These are phyloP conservation scores for Warburgia ugandensis DNA, from an alignment of 164 flowering plant genomes.

Conservation along the genomic window DNA sequence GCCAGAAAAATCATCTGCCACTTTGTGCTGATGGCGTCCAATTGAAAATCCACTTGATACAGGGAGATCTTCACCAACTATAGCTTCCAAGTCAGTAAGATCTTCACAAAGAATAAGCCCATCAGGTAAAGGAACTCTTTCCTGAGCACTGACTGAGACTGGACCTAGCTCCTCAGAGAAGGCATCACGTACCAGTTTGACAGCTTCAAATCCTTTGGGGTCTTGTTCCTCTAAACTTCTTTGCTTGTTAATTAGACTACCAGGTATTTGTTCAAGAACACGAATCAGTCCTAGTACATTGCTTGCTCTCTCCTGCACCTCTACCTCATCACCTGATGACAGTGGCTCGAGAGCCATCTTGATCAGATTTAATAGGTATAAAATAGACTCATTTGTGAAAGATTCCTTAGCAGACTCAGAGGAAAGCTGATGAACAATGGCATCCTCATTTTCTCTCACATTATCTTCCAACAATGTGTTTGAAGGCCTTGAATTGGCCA, in stretches of 20 bases:
- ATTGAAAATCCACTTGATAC: constrained; percentile 36
- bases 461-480: constrained; percentile 18
- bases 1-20: constrained; percentile 14
- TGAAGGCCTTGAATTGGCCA: constrained; percentile 19
- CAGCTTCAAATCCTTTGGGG: constrained; percentile 23
- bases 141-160: constrained; percentile 65
- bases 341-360: constrained; percentile 58
- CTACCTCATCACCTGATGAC: constrained; percentile 57
- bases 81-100: constrained; percentile 58
- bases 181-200: constrained; percentile 37
- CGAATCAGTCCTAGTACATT: constrained; percentile 64
- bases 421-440: constrained; percentile 3
- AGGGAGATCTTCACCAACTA: constrained; percentile 45
- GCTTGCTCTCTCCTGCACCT: constrained; percentile 66
- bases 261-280: constrained; percentile 35
- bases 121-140: constrained; percentile 65
- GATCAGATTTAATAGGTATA: constrained; percentile 35
- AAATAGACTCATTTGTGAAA: constrained; percentile 40
- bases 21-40: constrained; percentile 22
- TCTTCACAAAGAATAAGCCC: constrained; percentile 59
- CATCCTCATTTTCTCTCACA: constrained; percentile 13
- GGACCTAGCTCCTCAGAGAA: constrained; percentile 74
- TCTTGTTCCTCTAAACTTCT: constrained; percentile 18
- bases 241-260: constrained; percentile 22
- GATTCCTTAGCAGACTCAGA: constrained; percentile 13